Conservation (phyloP, 208 protist species). For the Leishmania amazonensis region DNA sequence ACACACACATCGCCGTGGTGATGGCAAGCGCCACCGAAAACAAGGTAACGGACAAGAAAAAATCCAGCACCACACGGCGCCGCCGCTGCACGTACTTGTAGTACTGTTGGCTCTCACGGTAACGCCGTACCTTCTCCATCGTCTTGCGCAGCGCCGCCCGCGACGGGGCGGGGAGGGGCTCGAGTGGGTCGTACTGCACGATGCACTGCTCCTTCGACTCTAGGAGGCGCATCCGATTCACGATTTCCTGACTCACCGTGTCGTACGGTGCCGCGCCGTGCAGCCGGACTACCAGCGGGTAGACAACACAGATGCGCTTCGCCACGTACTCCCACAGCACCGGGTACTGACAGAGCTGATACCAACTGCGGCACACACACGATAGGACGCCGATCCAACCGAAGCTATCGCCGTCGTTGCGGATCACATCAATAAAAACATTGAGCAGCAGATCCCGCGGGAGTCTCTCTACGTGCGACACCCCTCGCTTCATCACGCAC, state of each 20-base stretch:
- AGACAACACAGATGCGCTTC: conserved; percentile 71
- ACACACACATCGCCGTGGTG: conserved; percentile 44
- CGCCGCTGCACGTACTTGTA: conserved; percentile 72
- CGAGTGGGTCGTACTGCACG: conserved; percentile 41
- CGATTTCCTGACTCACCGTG: conserved; percentile 39
- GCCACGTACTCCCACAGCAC: conserved; percentile 74
- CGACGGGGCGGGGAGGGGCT: conserved; percentile 47
- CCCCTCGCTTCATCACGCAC: neutral
- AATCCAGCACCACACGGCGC: conserved; percentile 68
- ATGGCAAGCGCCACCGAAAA: conserved; percentile 63
- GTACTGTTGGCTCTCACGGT: conserved; percentile 62
- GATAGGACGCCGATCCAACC: conserved; percentile 59
- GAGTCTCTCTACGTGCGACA: conserved; percentile 35
- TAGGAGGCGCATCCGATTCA: conserved; percentile 53
- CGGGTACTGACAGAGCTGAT: conserved; percentile 53
- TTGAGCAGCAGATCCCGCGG: conserved; percentile 64
- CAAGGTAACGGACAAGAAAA: conserved; percentile 67
- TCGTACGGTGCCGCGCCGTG: conserved; percentile 43
- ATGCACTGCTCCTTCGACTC: conserved; percentile 50
- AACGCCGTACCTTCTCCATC: conserved; percentile 56
- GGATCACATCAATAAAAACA: conserved; percentile 75
- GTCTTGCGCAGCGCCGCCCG: conserved; percentile 40
- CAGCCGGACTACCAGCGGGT: conserved; percentile 68
- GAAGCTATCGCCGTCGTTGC: conserved; percentile 46
- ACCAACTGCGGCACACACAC: conserved; percentile 60